Percentiles rank a stretch among this genome's conserved stretches.
phyloP scores from a whole-genome alignment of 768 basidiomycete species.

The Psilocybe subaeruginosa region DNA sequence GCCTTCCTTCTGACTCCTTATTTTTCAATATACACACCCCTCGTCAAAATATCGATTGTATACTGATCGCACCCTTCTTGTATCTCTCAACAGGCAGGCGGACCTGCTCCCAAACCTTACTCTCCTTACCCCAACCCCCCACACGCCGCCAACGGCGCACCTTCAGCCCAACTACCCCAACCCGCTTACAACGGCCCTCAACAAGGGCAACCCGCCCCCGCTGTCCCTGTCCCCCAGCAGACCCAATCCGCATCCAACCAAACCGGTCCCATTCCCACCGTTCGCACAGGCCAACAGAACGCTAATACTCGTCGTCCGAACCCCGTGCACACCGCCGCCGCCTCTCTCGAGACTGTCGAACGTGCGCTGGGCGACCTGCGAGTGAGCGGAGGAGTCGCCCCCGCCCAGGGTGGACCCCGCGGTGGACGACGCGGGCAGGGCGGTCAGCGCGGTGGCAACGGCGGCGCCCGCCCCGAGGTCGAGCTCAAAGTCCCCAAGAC shows the following conservation, averaged over 20 bases:
- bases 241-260: conserved; percentile 29
- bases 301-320: conserved; percentile 34
- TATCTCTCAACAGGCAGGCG: conserved; percentile 2
- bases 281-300: conserved; percentile 13
- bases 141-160: conserved; percentile 9
- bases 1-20: conserved; percentile 59
- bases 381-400: conserved; percentile 30
- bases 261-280: conserved; percentile 7
- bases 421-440: conserved; percentile 30
- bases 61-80: not conserved
- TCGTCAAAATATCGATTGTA: not conserved
- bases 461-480: conserved; percentile 15
- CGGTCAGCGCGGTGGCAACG: conserved; percentile 25
- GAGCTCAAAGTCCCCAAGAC: conserved; percentile 70
- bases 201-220: conserved; percentile 4
- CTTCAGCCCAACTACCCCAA: conserved; percentile 10
- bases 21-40: conserved; percentile 1
- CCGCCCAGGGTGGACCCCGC: conserved; percentile 19
- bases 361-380: conserved; percentile 56
- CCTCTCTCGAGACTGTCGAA: conserved; percentile 71
- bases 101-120: conserved; percentile 9
- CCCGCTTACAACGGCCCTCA: conserved; percentile 27
- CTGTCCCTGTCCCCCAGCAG: conserved; percentile 22
- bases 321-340: conserved; percentile 71
- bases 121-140: conserved; percentile 14